Evolutionary conservation across 2,329 filamentous ascomycete genomes (phyloP), one percentile per base, ranked within the genome.

Genomic region (Aspergillus eucalypticola): DNA sequence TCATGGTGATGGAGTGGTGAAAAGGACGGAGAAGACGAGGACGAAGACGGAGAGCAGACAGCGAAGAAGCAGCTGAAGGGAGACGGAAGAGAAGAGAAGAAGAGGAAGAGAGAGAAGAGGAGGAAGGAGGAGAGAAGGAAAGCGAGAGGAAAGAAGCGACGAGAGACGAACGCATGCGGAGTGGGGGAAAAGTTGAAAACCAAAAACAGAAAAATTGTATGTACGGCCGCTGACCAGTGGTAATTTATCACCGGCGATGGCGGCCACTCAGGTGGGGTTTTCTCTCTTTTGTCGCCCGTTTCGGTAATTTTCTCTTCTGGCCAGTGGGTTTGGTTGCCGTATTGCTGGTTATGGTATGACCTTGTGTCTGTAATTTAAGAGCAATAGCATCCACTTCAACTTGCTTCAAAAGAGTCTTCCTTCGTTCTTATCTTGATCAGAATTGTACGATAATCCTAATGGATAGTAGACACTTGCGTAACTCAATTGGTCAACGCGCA

Each of bases 1-100:
- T 80, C 88, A 91, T 91, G 72, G 73, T 86, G 77, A 66, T 58
- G 54, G 64, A 63, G 55, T 64, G 66, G 54, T 64, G 66, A 48
- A 61, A 65, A 62, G 38, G 56, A 48, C 58, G 64, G 61, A 57
- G 60, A 64, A 58, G 54, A 59, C 32, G 57, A 57, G 25, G 51
- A 63, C 55, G 46, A 46, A 53, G 54, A 60, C 59, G 58, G 54
- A 60, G 59, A 56, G 61, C 59, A 64, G 49, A 35, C 32, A 51
- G 56, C 60, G 64, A 66, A 58, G 61, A 64, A 23, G 67, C 61
- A 66, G 53, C 60, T 57, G 54, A 60, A 54, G 60, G 58, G 56
- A 67, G 64, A 54, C 62, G 57, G 65, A 67, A 63, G 66, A 63
- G 61, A 63, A 60, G 57, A 68, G 56, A 69, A 41, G 64, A 67